Base-by-base conservation (phyloP, 306 rosid species). In the Inga leiocalycina region DNA sequence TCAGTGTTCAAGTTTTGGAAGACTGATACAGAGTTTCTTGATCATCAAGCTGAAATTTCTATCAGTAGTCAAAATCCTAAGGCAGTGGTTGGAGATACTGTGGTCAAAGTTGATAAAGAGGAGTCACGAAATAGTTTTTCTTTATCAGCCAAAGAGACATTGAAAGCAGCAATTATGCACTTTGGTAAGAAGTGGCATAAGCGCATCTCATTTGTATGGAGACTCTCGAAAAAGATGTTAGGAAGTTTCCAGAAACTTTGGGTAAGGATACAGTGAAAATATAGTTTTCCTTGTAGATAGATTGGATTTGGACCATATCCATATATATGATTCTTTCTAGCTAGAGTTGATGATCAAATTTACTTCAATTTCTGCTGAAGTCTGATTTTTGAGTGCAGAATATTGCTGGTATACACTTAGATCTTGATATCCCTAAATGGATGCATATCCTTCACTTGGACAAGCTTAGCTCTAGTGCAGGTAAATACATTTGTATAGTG, bases 371-470 rank as follows among this genome's bases (percentile, higher is more conserved):
- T 80, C 54, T 84, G 75, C 85, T 85, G 64, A 59, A 22, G 49
- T 78, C 79, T 75, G 45, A 82, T 76, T 51, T 73, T 82, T 74
- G 80, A 80, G 71, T 90, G 94, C 91, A 97, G 99, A 88, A 87
- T 88, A 79, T 94, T 86, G 87, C 97, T 62, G 98, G 98, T 73
- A 89, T 97, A 83, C 92, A 86, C 87, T 86, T 89, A 70, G 85
- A 93, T 92, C 93, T 97, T 85, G 98, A 97, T 87, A 77, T 90
- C 84, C 97, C 97, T 67, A 97, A 94, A 90, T 97, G 97, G 99
- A 80, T 89, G 91, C 93, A 24, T 82, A 80, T 94, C 77, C 97
- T 97, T 90, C 97, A 84, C 84, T 78, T 91, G 91, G 98, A 94
- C 87, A 89, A 86, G 93, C 85, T 92, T 74, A 93, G 88, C 89